Percentiles rank a stretch among this genome's conserved stretches.
These are phyloP conservation scores for Hygrophorus russula DNA, from an alignment of 768 basidiomycete genomes.

Conservation along the genomic window DNA sequence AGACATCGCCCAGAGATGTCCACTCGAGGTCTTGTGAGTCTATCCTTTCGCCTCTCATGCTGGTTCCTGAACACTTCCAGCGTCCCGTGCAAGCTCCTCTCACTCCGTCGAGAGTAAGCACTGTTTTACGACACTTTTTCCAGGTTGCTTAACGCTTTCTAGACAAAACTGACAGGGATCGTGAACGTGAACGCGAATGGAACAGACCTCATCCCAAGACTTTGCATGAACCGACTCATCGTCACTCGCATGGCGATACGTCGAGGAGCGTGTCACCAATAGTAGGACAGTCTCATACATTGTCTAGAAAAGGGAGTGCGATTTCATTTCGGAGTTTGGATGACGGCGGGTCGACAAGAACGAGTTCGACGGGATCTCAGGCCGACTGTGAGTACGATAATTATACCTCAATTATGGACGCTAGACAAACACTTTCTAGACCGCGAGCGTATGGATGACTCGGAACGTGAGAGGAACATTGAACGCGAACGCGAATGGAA, in stretches of 20 bases:
- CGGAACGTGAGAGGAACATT: conserved; percentile 30
- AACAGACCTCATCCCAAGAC: conserved; percentile 19
- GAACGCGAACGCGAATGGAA: conserved; percentile 51
- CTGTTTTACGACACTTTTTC: background rate
- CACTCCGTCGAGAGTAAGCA: background rate
- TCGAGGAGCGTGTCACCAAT: background rate
- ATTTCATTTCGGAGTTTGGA: conserved; percentile 15
- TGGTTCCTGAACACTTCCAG: background rate
- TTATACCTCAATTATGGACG: background rate
- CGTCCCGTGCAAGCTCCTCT: background rate
- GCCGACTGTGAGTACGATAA: conserved; percentile 33
- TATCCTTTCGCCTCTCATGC: too few relatives aligned
- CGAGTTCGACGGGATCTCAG: conserved; percentile 36
- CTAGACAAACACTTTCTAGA: conserved; percentile 20
- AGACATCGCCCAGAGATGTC: too few relatives aligned
- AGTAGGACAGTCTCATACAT: too few relatives aligned
- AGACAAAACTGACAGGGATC: conserved; percentile 14
- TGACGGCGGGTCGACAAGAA: conserved; percentile 26
- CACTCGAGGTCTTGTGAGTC: too few relatives aligned
- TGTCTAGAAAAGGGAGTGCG: conserved; percentile 16
- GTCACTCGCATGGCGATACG: conserved; percentile 15
- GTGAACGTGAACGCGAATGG: conserved; percentile 40
- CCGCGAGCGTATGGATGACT: conserved; percentile 29
- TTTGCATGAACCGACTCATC: conserved; percentile 14
- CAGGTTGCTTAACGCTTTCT: conserved; percentile 7